Conservation (phyloP, 345 rosid species). For the Dovyalis caffra region DNA sequence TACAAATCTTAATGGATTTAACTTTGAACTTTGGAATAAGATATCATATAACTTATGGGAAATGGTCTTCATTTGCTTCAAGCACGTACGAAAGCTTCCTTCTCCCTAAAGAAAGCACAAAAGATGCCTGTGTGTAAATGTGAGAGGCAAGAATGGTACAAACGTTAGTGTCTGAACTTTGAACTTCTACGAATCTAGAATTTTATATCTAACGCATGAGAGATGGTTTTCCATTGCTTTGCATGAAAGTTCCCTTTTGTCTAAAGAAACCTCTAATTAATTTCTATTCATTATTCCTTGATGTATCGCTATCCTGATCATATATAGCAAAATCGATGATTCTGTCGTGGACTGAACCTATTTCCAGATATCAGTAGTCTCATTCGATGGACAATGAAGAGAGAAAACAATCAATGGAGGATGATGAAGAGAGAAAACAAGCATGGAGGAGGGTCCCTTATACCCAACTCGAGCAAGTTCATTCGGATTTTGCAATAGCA, state of each 20-base stretch:
- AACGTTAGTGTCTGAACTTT: constrained; percentile 11
- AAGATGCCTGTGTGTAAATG: not conserved
- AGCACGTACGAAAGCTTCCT: constrained; percentile 19
- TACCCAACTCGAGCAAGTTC: constrained; percentile 31
- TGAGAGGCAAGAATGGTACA: constrained; percentile 13
- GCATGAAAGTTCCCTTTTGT: constrained; percentile 28
- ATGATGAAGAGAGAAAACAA: constrained; percentile 29
- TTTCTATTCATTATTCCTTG: not conserved
- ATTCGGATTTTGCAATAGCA: constrained; percentile 40
- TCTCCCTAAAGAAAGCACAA: constrained; percentile 28
- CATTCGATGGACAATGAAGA: constrained; percentile 16
- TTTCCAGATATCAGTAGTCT: not conserved
- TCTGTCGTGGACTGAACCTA: not conserved
- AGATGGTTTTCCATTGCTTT: constrained; percentile 27
- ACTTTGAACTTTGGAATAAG: not conserved
- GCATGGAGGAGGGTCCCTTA: constrained; percentile 26
- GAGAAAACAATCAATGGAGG: constrained; percentile 16
- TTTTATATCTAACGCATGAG: not conserved
- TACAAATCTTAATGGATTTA: not conserved
- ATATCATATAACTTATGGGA: not conserved
- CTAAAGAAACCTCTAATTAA: constrained; percentile 24
- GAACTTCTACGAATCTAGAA: constrained; percentile 26
- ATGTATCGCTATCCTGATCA: not conserved
- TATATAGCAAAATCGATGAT: not conserved
- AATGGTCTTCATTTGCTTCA: constrained; percentile 19